Base-by-base conservation (phyloP, 1,284 basidiomycete species). In the Ganoderma multipileum region DNA sequence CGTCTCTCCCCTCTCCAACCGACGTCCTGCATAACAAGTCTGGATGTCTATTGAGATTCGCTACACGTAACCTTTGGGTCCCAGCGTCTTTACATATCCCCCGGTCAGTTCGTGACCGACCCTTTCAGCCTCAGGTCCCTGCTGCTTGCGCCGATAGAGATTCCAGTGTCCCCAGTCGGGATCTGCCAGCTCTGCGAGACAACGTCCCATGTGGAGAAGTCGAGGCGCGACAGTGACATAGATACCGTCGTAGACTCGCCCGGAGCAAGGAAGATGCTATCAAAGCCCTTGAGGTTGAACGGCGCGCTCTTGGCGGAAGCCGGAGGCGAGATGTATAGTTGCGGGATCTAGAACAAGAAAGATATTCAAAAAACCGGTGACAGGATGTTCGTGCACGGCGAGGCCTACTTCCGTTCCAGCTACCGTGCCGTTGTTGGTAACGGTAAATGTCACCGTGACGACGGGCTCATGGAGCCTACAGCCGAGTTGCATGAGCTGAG, bases 241-340 rank as follows among this genome's bases (percentile, higher is more conserved):
- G 81, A 83, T 0, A 88, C 87, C 1, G 72, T 79, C 66, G 76
- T 78, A 20, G 79, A 84, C 71, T 88, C 77, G 0, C 86, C 87
- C 2, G 88, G 82, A 0, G 74, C 68, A 0, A 91, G 72, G 30
- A 83, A 83, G 14, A 89, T 78, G 69, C 89, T 82, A 20, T 86
- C 87, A 78, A 93, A 93, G 6, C 91, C 91, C 74, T 86, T 88
- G 41, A 93, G 80, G 61, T 91, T 75, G 8, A 84, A 85, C 0
- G 91, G 91, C 1, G 91, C 89, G 68, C 89, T 86, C n/a, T 82
- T 82, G 1, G 89, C 82, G 0, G 85, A 87, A 0, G 82, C 65
- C 0, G 89, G 88, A 75, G 88, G 86, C 73, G 87, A 84, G 14
- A 91, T 64, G 77, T 92, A 92, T 7, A 92, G 77, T 78, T 92